These are phyloP conservation scores for Tolypocladium ovalisporum DNA, from an alignment of 2,329 filamentous ascomycete species.

Conservation along the genomic window DNA sequence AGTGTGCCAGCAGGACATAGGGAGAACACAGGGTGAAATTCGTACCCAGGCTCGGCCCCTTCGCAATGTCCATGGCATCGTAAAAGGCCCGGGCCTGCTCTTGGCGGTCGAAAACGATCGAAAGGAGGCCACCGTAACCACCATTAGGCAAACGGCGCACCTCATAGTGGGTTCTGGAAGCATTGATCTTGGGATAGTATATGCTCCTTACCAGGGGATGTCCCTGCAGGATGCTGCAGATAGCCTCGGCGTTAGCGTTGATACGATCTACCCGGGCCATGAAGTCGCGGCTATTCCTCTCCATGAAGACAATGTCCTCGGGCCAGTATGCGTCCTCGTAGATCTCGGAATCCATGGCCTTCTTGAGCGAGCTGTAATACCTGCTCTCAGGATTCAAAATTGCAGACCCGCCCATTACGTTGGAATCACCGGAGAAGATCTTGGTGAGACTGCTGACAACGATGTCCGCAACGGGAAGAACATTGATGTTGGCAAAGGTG, in stretches of 20 bases:
- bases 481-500: slow-evolving; percentile 92
- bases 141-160: slow-evolving; percentile 60
- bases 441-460: slow-evolving; percentile 95
- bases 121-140: slow-evolving; percentile 85
- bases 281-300: slow-evolving; percentile 93
- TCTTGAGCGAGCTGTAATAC: slow-evolving; percentile 61
- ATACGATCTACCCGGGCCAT: slow-evolving; percentile 70
- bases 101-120: slow-evolving; percentile 63
- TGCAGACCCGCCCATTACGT: slow-evolving; percentile 87
- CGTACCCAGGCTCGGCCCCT: slow-evolving; percentile 89
- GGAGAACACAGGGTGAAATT: slow-evolving; percentile 93
- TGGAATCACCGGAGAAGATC: slow-evolving; percentile 93
- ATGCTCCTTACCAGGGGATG: slow-evolving; percentile 60
- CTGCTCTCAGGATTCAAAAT: slow-evolving; percentile 55
- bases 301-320: slow-evolving; percentile 89
- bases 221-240: slow-evolving; percentile 59
- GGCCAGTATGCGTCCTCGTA: slow-evolving; percentile 91
- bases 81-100: slow-evolving; percentile 71
- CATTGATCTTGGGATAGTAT: slow-evolving; percentile 76
- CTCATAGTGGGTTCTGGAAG: slow-evolving; percentile 65
- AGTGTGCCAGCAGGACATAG: slow-evolving; percentile 87
- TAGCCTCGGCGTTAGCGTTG: slow-evolving; percentile 74
- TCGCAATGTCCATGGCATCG: slow-evolving; percentile 76
- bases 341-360: slow-evolving; percentile 42
- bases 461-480: slow-evolving; percentile 79